Evolutionary conservation across 495 filamentous ascomycete species (phyloP).

Genomic region (Usnea hakonensis): DNA sequence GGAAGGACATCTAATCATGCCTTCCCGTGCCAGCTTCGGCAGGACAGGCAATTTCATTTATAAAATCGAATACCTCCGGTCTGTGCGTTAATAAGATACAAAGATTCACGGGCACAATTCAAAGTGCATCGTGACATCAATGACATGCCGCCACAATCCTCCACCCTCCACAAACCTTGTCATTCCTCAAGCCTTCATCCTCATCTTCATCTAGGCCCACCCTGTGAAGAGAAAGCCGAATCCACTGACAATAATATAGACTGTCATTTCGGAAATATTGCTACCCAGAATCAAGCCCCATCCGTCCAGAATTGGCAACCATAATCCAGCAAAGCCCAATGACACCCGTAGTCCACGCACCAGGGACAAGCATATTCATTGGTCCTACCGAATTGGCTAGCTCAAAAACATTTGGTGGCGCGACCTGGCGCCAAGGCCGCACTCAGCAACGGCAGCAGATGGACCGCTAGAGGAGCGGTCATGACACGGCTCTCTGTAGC

Average conservation of each 20-base stretch:
- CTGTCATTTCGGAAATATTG: neutral
- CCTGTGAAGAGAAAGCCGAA: neutral
- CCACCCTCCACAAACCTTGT: neutral
- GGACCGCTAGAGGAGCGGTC: neutral
- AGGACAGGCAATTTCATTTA: no score
- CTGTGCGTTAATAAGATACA: neutral
- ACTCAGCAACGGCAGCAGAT: neutral
- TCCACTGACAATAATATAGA: neutral
- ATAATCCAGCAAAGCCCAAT: neutral
- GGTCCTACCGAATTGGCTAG: neutral
- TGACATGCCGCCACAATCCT: no score
- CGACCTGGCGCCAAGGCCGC: neutral
- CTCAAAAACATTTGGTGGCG: neutral
- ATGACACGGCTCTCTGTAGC: constrained; percentile 46
- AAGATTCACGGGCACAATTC: neutral
- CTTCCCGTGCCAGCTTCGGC: no score
- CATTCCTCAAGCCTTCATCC: neutral
- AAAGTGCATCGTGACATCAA: no score
- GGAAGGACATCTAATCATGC: neutral
- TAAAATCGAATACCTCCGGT: neutral
- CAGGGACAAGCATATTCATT: neutral
- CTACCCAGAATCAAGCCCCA: neutral
- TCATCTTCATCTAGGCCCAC: neutral
- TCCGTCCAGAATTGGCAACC: neutral
- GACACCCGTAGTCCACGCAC: neutral